These are phyloP conservation scores for Lycium ferocissimum DNA, from an alignment of 257 asterid species.

Conservation along the genomic window DNA sequence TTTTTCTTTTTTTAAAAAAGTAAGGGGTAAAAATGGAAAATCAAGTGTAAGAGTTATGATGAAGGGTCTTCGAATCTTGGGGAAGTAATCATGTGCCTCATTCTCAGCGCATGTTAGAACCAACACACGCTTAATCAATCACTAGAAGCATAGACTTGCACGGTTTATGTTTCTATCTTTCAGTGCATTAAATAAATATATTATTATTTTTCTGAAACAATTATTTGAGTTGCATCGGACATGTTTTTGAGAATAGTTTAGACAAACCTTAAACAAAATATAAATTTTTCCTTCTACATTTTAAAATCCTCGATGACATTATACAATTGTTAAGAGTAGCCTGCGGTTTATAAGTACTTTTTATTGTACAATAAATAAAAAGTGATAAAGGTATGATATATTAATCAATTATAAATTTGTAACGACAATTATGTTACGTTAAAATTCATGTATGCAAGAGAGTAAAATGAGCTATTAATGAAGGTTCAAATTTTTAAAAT, in stretches of 20 bases:
- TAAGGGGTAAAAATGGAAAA: conserved; percentile 1
- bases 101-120: conserved; percentile 40
- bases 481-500: background rate
- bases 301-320: background rate
- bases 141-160: background rate
- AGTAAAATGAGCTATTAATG: no score
- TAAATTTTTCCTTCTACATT: background rate
- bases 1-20: no score
- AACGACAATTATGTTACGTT: no score
- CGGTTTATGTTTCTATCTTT: conserved; percentile 15
- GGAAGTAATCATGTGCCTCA: conserved; percentile 34
- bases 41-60: background rate
- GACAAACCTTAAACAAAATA: background rate
- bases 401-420: no score
- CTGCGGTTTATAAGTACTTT: background rate
- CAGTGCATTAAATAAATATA: conserved; percentile 19
- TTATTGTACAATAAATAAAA: background rate
- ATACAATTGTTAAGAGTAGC: background rate
- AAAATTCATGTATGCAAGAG: no score
- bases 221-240: background rate
- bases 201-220: background rate
- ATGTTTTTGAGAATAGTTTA: background rate
- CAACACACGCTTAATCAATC: conserved; percentile 22
- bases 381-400: background rate
- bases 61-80: conserved; percentile 25